Percentiles rank a stretch among this genome's conserved stretches.
Evolutionary conservation across 108 stramenopile genomes (phyloP).

Genomic region (Fistulifera pelliculosa): DNA sequence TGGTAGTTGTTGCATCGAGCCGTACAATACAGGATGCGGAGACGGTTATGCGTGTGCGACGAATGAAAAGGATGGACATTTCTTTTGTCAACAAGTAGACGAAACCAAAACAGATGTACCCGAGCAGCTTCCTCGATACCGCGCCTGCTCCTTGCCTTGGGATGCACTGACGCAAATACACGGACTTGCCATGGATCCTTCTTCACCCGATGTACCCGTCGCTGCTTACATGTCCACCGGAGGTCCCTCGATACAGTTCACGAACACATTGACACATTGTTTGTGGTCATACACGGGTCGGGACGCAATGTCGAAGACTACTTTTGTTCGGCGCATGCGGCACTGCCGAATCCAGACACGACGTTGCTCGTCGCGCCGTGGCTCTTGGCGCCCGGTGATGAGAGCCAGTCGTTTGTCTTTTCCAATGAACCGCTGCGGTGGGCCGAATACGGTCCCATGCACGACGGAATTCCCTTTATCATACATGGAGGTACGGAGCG

Average conservation of each 20-base stretch:
- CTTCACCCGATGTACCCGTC: conserved; percentile 1
- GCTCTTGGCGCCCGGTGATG: conserved; percentile 41
- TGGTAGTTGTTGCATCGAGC: neutral
- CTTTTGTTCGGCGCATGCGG: conserved; percentile 46
- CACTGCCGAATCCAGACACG: conserved; percentile 20
- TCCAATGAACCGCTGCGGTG: conserved; percentile 33
- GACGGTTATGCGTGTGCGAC: conserved; percentile 1
- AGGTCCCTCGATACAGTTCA: conserved; percentile 8
- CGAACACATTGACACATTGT: conserved; percentile 11
- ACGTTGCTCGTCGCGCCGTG: conserved; percentile 54
- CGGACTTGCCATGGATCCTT: conserved; percentile 6
- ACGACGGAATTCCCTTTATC: conserved; percentile 5
- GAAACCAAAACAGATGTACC: neutral
- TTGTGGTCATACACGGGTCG: conserved; percentile 70
- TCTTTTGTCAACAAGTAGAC: neutral
- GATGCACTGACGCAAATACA: conserved; percentile 4
- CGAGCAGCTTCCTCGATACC: conserved; percentile 9
- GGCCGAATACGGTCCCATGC: conserved; percentile 22
- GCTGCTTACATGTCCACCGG: conserved; percentile 48
- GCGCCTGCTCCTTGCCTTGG: conserved; percentile 5
- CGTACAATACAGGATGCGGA: neutral
- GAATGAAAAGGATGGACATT: neutral
- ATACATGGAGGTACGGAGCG: conserved; percentile 79
- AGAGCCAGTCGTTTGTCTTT: neutral
- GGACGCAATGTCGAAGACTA: conserved; percentile 58